Evolutionary conservation across 495 filamentous ascomycete genomes (phyloP).

Genomic region (Aspergillus sclerotioniger): DNA sequence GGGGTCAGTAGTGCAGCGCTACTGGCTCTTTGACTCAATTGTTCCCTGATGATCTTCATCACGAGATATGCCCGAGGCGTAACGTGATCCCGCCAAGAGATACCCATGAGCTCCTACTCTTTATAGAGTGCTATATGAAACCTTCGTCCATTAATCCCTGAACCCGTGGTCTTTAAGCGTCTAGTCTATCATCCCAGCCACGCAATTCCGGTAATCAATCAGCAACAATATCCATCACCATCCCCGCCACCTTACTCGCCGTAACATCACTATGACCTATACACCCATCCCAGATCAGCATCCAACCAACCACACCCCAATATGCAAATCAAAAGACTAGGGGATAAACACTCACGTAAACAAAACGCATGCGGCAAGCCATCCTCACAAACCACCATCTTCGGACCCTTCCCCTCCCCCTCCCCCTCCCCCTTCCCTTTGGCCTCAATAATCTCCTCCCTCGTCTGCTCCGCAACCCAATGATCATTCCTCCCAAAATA

Average conservation of each 20-base stretch:
- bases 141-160: background rate
- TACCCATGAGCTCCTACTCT: conserved; percentile 26
- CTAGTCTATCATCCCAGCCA: conserved; percentile 1
- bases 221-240: conserved; percentile 55
- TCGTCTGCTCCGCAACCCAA: conserved; percentile 76
- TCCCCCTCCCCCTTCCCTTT: conserved; percentile 27
- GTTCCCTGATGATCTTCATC: background rate
- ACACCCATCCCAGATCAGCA: conserved; percentile 12
- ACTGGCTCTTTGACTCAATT: conserved; percentile 4
- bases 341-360: conserved; percentile 55
- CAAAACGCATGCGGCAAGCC: conserved; percentile 80
- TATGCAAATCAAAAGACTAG: conserved; percentile 1
- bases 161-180: background rate
- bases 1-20: conserved; percentile 12
- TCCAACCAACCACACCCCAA: background rate
- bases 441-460: conserved; percentile 68
- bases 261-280: conserved; percentile 61
- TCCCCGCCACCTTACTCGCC: conserved; percentile 61
- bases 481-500: conserved; percentile 76
- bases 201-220: background rate
- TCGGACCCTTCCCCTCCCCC: conserved; percentile 48
- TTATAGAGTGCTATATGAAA: no score
- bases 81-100: conserved; percentile 24
- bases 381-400: conserved; percentile 70
- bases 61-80: conserved; percentile 16